These are phyloP conservation scores for Candida methanosorbosa DNA, from an alignment of 805 yeast genomes.

Conservation along the genomic window DNA sequence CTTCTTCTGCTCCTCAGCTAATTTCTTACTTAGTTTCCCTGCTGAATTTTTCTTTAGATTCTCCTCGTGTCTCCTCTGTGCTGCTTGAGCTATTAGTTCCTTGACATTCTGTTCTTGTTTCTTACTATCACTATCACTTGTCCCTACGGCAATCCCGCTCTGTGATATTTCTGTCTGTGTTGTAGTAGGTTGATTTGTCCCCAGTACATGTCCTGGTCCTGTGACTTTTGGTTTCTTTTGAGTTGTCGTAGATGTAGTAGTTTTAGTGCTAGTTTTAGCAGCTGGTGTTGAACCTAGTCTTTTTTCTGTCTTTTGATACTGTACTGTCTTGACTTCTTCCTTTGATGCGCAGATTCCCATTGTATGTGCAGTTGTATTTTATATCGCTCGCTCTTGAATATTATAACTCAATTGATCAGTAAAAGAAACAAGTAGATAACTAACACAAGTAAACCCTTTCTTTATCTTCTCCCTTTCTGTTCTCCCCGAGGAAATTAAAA, in stretches of 20 bases:
- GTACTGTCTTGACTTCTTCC: constrained; percentile 6
- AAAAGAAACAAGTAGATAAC: too few species aligned
- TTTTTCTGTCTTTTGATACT: constrained; percentile 1
- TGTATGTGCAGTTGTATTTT: too few species aligned
- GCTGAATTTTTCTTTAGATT: constrained; percentile 10
- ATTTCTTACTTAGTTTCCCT: constrained; percentile 18
- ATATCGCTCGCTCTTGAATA: too few species aligned
- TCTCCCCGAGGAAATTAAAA: too few species aligned
- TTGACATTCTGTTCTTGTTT: constrained; percentile 8
- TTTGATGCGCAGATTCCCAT: constrained; percentile 21
- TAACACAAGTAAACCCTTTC: too few species aligned
- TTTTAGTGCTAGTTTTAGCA: neutral
- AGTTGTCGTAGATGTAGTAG: constrained; percentile 1
- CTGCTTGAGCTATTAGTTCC: constrained; percentile 21
- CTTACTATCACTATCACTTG: too few species aligned
- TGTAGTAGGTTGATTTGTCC: constrained; percentile 2
- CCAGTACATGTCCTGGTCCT: constrained; percentile 9
- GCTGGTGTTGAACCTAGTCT: constrained; percentile 2
- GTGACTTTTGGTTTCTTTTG: neutral
- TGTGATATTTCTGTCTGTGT: too few species aligned
- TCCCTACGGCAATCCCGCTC: neutral
- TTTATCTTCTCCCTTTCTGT: too few species aligned
- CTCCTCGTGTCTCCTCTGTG: constrained; percentile 12
- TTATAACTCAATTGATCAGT: too few species aligned
- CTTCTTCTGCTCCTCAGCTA: constrained; percentile 16